phyloP scores from a whole-genome alignment of 192 early-diverging fungal species.

The Mortierella hygrophila region DNA sequence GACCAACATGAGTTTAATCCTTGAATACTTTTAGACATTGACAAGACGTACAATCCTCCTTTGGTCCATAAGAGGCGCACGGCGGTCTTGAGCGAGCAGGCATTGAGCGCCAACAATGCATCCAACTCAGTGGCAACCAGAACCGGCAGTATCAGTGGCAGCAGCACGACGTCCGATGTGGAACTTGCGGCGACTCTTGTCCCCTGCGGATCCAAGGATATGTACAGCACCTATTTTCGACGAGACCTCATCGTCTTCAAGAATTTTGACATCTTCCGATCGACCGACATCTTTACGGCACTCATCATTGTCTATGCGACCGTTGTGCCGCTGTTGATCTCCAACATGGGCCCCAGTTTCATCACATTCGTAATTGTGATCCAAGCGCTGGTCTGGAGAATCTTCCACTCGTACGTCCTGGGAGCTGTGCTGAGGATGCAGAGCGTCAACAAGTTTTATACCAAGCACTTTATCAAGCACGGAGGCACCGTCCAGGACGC shows the following conservation, averaged over 20 bases:
- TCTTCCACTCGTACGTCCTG: constrained; percentile 85
- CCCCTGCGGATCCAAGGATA: constrained; percentile 48
- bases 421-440: constrained; percentile 85
- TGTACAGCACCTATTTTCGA: constrained; percentile 72
- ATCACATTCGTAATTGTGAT: constrained; percentile 61
- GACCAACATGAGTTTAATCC: neutral
- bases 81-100: constrained; percentile 22
- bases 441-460: constrained; percentile 84
- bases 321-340: constrained; percentile 70
- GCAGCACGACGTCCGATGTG: neutral
- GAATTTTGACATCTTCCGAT: constrained; percentile 91
- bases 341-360: constrained; percentile 48
- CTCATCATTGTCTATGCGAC: constrained; percentile 83
- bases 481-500: constrained; percentile 90
- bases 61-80: constrained; percentile 44
- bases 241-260: constrained; percentile 91
- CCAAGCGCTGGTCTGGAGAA: constrained; percentile 91
- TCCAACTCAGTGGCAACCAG: neutral
- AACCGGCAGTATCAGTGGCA: neutral
- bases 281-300: constrained; percentile 84
- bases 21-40: constrained; percentile 59
- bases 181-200: constrained; percentile 22
- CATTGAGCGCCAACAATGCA: constrained; percentile 1
- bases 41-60: constrained; percentile 71
- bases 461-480: constrained; percentile 91